phyloP scores from a whole-genome alignment of 1,139 yeast species.

The Hemisphaericaspora xylofermentans region DNA sequence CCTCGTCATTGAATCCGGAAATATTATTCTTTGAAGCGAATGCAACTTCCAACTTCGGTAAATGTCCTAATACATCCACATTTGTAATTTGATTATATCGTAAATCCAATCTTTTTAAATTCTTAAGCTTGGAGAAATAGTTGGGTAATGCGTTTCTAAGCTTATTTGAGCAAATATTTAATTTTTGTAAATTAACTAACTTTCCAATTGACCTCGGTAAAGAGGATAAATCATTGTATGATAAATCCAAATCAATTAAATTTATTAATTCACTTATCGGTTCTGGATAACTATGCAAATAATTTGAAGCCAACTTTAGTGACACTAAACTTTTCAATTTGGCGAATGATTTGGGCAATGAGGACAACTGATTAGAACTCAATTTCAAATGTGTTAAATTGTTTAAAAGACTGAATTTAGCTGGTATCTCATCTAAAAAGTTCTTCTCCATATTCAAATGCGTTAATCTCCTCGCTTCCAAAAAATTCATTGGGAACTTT shows the following conservation, averaged over 20 bases:
- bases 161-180: constrained; percentile 74
- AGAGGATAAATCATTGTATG: constrained; percentile 68
- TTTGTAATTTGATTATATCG: constrained; percentile 70
- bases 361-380: constrained; percentile 70
- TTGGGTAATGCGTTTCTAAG: constrained; percentile 57
- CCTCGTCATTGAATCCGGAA: constrained; percentile 59
- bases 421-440: constrained; percentile 63
- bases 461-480: constrained; percentile 67
- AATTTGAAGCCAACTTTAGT: constrained; percentile 80
- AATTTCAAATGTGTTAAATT: constrained; percentile 58
- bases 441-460: constrained; percentile 78
- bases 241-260: constrained; percentile 70
- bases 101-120: constrained; percentile 74
- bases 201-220: constrained; percentile 66
- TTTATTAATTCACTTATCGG: constrained; percentile 61
- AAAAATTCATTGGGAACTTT: constrained; percentile 69
- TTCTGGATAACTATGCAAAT: constrained; percentile 66
- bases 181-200: constrained; percentile 58
- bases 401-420: constrained; percentile 50
- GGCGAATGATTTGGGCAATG: constrained; percentile 63
- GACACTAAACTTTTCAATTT: constrained; percentile 54
- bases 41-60: constrained; percentile 69
- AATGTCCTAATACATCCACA: constrained; percentile 60
- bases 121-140: constrained; percentile 49
- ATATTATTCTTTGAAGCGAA: constrained; percentile 78